Percentiles rank a stretch among this genome's conserved stretches.
These are phyloP conservation scores for Polygonum maritimum DNA, from an alignment of 148 eudicot species.

Conservation along the genomic window DNA sequence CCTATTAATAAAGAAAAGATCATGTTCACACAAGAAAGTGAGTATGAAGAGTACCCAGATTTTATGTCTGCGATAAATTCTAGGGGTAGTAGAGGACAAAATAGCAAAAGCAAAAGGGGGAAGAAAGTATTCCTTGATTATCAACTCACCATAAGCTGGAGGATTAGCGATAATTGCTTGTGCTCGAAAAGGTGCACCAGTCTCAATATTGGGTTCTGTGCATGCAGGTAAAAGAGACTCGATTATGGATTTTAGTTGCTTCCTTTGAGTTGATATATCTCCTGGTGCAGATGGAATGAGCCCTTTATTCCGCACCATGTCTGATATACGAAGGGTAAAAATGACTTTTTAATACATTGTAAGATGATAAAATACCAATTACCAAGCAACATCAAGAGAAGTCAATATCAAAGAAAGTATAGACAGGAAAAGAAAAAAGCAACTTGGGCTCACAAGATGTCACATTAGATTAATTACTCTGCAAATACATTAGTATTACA, in stretches of 20 bases:
- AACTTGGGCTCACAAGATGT: neutral
- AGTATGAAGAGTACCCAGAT: neutral
- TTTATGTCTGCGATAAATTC: neutral
- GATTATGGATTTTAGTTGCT: conserved; percentile 69
- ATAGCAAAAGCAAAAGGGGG: neutral
- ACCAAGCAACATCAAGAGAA: neutral
- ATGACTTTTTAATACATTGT: neutral
- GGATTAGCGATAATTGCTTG: conserved; percentile 94
- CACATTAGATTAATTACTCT: neutral
- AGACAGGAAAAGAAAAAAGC: neutral
- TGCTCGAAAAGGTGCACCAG: conserved; percentile 75
- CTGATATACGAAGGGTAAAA: conserved; percentile 25
- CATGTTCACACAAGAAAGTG: neutral
- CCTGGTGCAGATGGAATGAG: conserved; percentile 63
- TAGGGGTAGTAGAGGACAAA: neutral
- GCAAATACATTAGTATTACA: neutral
- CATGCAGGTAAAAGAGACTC: conserved; percentile 88
- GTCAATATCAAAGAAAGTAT: neutral
- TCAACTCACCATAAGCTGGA: conserved; percentile 73
- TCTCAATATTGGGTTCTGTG: conserved; percentile 59
- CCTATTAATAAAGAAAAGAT: neutral
- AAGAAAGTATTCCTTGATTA: neutral
- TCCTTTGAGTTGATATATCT: conserved; percentile 69
- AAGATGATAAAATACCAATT: neutral
- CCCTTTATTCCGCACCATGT: conserved; percentile 90